A percentile compares a stretch with the other conserved stretches of the same genome.
These are phyloP conservation scores for Posidonia australis DNA, from an alignment of 106 monocot genomes.

Conservation along the genomic window DNA sequence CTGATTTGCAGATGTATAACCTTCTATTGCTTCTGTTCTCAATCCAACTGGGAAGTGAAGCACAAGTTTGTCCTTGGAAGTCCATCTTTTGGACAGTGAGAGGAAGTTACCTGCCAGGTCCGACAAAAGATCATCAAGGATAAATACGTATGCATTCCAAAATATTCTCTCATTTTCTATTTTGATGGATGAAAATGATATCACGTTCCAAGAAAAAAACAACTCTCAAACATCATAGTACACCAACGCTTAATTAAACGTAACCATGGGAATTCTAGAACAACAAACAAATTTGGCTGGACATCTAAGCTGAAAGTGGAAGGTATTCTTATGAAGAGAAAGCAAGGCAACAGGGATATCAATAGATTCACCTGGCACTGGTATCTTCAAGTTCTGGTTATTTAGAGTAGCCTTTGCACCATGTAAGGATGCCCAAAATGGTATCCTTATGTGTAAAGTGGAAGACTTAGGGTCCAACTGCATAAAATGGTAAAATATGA, in stretches of 20 bases:
- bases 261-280: not conserved
- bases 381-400: slow-evolving; percentile 13
- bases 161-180: not conserved
- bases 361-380: slow-evolving; percentile 14
- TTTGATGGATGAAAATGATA: not conserved
- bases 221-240: not conserved
- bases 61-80: slow-evolving; percentile 39
- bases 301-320: not conserved
- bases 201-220: not conserved
- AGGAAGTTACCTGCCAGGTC: slow-evolving; percentile 79
- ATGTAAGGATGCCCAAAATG: slow-evolving; percentile 50
- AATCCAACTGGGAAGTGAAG: slow-evolving; percentile 53
- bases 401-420: slow-evolving; percentile 46
- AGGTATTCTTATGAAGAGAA: not conserved
- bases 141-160: not conserved
- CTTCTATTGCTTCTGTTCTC: slow-evolving; percentile 71
- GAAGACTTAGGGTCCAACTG: slow-evolving; percentile 29
- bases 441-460: slow-evolving; percentile 50
- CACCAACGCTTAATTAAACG: too few species aligned
- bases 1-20: slow-evolving; percentile 14
- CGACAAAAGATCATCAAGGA: not conserved
- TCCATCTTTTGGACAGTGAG: slow-evolving; percentile 52
- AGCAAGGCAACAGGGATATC: not conserved
- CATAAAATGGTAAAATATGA: not conserved
- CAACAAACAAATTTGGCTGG: not conserved